Conservation (phyloP, 768 basidiomycete genomes). For the Baorangia bicolor region DNA sequence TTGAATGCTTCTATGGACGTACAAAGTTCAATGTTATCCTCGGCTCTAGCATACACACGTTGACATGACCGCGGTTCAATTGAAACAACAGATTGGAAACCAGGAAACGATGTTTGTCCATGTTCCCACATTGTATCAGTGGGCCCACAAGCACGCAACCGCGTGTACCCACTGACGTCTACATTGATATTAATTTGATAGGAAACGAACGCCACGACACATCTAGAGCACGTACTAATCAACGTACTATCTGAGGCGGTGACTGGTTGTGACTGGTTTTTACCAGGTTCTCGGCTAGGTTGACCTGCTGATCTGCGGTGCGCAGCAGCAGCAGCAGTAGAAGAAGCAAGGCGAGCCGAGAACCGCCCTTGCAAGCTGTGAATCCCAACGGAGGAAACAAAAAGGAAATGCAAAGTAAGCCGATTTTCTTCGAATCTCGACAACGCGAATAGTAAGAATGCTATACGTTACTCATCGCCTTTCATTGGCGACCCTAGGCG, state of each 20-base stretch:
- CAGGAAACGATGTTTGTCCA: background rate
- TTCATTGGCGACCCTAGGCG: background rate
- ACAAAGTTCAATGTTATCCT: background rate
- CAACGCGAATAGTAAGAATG: background rate
- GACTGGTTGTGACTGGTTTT: too few relatives aligned
- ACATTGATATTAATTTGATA: background rate
- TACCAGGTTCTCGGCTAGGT: too few relatives aligned
- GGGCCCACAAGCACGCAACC: background rate
- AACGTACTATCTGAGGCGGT: too few relatives aligned
- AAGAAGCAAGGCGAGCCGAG: background rate
- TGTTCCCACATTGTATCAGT: background rate
- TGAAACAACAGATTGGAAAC: background rate
- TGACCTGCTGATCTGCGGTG: too few relatives aligned
- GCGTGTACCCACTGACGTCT: background rate
- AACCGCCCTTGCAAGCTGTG: background rate
- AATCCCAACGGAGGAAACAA: background rate
- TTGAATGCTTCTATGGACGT: background rate
- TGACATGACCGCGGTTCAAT: background rate
- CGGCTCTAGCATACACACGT: background rate
- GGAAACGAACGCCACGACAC: background rate
- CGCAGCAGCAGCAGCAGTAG: background rate
- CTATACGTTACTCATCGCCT: too few relatives aligned
- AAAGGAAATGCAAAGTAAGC: background rate
- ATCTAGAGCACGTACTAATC: background rate
- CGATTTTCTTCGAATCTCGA: background rate